A percentile compares a stretch with the other conserved stretches of the same genome.
phyloP scores from a whole-genome alignment of 1,284 basidiomycete species.

The Lentinula novae-zelandiae region DNA sequence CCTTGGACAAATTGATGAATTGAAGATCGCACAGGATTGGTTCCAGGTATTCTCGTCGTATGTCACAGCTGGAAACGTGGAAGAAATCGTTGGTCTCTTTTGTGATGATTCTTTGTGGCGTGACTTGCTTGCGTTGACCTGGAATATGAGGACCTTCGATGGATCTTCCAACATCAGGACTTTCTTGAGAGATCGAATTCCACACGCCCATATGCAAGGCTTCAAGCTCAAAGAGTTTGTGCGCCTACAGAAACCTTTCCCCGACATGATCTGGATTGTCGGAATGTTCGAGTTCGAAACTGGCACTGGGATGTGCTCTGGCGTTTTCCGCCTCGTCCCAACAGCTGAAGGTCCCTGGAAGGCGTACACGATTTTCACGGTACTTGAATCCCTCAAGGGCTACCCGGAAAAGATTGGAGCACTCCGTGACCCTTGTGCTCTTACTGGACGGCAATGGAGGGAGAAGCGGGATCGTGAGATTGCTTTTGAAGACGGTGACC shows the following conservation, averaged over 20 bases:
- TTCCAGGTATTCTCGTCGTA: constrained; percentile 35
- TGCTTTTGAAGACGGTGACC: constrained; percentile 25
- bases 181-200: constrained; percentile 43
- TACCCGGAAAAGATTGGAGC: constrained; percentile 33
- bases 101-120: constrained; percentile 49
- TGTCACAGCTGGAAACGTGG: constrained; percentile 30
- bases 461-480: constrained; percentile 20
- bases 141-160: constrained; percentile 60
- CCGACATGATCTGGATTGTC: constrained; percentile 54
- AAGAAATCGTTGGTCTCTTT: constrained; percentile 34
- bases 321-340: constrained; percentile 53
- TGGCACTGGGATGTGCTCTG: constrained; percentile 39
- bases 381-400: constrained; percentile 45
- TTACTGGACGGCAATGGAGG: constrained; percentile 16
- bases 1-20: constrained; percentile 33
- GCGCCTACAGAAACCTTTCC: constrained; percentile 38
- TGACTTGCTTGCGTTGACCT: constrained; percentile 58
- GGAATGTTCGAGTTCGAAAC: constrained; percentile 54
- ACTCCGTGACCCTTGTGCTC: constrained; percentile 19
- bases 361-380: constrained; percentile 48
- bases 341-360: constrained; percentile 45
- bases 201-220: constrained; percentile 29
- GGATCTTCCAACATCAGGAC: constrained; percentile 35
- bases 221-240: constrained; percentile 35
- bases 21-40: constrained; percentile 40